Base-by-base conservation (phyloP, 345 rosid species). In the Acer saccharum region DNA sequence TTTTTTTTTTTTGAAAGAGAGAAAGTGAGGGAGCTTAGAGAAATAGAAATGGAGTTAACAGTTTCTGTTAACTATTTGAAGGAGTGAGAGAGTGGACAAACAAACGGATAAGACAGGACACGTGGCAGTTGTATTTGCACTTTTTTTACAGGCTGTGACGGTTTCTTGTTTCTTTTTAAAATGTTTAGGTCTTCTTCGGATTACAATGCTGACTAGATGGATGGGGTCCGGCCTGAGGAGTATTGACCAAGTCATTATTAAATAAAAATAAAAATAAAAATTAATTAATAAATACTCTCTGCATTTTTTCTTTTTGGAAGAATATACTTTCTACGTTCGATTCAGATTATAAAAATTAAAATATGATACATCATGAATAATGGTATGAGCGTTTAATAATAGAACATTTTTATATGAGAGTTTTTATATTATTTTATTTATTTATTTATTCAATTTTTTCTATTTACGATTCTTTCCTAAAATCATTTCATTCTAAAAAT, bases 61-160 rank as follows among this genome's bases (percentile, higher is more conserved):
- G 1, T 7, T 71, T 62, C 62, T 0, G 46, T 57, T 12, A 3
- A 66, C 16, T 71, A 65, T 75, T 75, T 70, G 25, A 75, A 61
- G 77, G 43, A 17, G 27, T 10, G 48, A 3, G 32, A 11, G 12
- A 46, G 65, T 46, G 57, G 48, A 57, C 21, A 25, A 69, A 57
- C 21, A 25, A 69, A 66, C 46, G 84, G 85, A 87, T 79, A 65
- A 79, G 82, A 75, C 10, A 0, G 72, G 70, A 84, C 83, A 84
- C 81, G 81, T 83, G 90, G 77, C 69, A 77, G 81, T 69, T 32
- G 3, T 1, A 7, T 71, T 55, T 20, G 14, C 23, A 6, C 75
- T 18, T 61, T 54, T 73, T 10, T 10, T 16, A 78, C 81, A 69
- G 85, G 75, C 68, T 50, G 52, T 13, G 10, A 83, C 81, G 83